Conservation (phyloP, 306 rosid genomes). For the Citrullus mucosospermus region DNA sequence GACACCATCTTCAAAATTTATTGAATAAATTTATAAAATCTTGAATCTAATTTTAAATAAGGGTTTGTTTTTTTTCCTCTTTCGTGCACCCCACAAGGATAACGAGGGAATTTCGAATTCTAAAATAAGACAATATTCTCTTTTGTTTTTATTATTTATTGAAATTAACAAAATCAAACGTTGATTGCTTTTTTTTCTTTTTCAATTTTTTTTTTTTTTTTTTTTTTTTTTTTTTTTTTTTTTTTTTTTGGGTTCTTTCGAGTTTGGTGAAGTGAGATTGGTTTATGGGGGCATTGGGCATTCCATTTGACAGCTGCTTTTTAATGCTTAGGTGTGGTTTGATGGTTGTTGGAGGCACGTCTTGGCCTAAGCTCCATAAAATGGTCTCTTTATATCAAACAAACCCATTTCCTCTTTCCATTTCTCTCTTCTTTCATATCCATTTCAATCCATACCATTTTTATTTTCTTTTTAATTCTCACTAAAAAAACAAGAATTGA, state of each 20-base stretch:
- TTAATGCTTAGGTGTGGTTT: neutral
- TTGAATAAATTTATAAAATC: no score
- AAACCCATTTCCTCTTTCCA: neutral
- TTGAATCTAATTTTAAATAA: neutral
- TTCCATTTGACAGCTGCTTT: neutral
- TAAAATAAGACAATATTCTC: neutral
- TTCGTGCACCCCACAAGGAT: neutral
- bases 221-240: no score
- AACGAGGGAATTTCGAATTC: neutral
- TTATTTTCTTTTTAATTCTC: no score
- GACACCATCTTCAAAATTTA: no score
- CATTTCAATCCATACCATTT: neutral
- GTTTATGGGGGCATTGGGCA: neutral
- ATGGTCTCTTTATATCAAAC: neutral
- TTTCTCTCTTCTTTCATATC: neutral
- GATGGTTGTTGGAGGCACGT: slow-evolving; percentile 9
- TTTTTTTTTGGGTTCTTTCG: neutral
- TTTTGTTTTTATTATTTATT: neutral
- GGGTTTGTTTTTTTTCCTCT: neutral
- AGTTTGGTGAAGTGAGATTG: neutral
- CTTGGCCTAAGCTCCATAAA: neutral
- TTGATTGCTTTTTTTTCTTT: no score
- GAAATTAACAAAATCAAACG: neutral
- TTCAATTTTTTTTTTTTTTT: no score
- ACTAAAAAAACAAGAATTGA: no score